phyloP scores from a whole-genome alignment of 257 asterid species.

The Ilex aquifolium region DNA sequence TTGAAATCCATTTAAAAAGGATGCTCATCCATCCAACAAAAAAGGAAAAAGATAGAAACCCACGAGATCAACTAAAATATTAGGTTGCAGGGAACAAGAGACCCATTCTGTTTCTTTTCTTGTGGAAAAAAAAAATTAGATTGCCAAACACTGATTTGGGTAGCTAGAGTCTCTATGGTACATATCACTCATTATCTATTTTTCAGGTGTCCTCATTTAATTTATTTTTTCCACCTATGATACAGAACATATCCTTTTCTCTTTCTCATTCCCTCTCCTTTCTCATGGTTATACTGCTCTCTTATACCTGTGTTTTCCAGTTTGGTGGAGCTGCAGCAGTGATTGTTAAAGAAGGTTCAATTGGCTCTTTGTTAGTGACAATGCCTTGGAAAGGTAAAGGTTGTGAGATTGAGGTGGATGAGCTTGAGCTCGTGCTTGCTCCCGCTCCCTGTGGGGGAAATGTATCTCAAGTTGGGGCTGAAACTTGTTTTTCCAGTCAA shows the following conservation, averaged over 20 bases:
- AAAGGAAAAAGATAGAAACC: too few species aligned
- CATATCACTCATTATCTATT: too few species aligned
- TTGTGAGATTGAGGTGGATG: constrained; percentile 76
- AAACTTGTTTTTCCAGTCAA: constrained; percentile 28
- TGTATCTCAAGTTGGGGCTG: constrained; percentile 31
- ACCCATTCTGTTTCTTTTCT: too few species aligned
- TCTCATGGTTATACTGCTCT: not conserved
- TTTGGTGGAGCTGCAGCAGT: constrained; percentile 50
- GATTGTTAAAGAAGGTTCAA: constrained; percentile 81
- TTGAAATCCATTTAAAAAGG: too few species aligned
- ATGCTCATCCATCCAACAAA: too few species aligned
- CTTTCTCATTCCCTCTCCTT: not conserved
- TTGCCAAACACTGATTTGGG: too few species aligned
- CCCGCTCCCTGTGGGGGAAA: constrained; percentile 59
- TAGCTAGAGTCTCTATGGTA: too few species aligned
- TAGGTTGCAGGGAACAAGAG: too few species aligned
- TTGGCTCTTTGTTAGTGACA: constrained; percentile 69
- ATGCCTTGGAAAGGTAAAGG: constrained; percentile 98
- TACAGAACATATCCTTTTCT: not conserved
- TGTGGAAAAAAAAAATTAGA: too few species aligned
- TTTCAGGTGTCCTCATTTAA: not conserved
- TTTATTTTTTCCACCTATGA: not conserved
- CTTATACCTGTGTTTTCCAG: constrained; percentile 40
- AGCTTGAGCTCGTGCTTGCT: constrained; percentile 81
- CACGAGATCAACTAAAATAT: too few species aligned